Evolutionary conservation across 1,139 yeast genomes (phyloP).

Genomic region (Pneumocystis oryctolagi): DNA sequence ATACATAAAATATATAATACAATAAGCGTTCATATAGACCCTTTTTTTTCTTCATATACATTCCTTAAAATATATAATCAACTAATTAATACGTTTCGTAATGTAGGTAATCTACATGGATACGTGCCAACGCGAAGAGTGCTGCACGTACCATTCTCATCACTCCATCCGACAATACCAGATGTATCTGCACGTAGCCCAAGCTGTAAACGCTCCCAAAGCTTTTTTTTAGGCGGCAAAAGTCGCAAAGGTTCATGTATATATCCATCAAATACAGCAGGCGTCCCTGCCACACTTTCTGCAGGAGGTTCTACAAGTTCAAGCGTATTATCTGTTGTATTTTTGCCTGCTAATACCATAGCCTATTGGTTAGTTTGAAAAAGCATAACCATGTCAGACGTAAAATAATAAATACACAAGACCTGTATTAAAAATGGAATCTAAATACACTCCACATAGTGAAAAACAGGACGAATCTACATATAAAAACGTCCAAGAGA

Average conservation of each 20-base stretch:
- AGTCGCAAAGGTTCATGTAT: slow-evolving; percentile 81
- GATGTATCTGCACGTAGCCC: slow-evolving; percentile 29
- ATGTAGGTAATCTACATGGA: neutral
- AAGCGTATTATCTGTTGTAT: slow-evolving; percentile 33
- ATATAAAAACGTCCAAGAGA: too few species aligned
- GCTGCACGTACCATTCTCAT: neutral
- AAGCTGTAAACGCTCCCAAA: slow-evolving; percentile 93
- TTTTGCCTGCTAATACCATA: neutral
- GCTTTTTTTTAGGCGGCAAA: slow-evolving; percentile 94
- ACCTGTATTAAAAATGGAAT: too few species aligned
- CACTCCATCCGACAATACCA: neutral
- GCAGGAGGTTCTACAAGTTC: slow-evolving; percentile 93
- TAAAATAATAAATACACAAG: too few species aligned
- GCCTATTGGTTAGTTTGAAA: neutral
- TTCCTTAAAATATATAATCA: too few species aligned
- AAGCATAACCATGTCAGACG: too few species aligned
- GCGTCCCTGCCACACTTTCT: slow-evolving; percentile 92
- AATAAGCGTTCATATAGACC: too few species aligned
- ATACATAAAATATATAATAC: too few species aligned
- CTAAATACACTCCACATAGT: too few species aligned
- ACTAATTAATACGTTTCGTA: neutral
- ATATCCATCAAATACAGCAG: slow-evolving; percentile 82
- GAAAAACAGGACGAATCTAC: too few species aligned
- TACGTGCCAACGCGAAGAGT: neutral
- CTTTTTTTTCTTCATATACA: too few species aligned